Evolutionary conservation across 2,329 filamentous ascomycete species (phyloP).

Genomic region (Aspergillus pseudotamarii): DNA sequence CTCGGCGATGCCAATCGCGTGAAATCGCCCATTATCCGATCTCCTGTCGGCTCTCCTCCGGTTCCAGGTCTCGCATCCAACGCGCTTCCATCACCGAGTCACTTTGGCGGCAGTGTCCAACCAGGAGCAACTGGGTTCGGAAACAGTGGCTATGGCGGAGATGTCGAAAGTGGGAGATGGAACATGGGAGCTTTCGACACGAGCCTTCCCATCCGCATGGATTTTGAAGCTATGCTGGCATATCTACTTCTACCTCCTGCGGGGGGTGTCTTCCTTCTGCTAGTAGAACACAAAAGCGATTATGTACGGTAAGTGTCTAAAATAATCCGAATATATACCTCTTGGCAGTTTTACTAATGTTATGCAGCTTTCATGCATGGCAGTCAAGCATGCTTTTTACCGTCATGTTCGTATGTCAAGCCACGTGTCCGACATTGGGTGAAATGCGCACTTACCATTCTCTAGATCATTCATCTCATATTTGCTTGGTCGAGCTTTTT

Average conservation of each 20-base stretch:
- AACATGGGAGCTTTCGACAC: constrained; percentile 83
- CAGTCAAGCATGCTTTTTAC: constrained; percentile 85
- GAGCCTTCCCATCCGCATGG: constrained; percentile 79
- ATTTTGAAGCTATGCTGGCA: constrained; percentile 87
- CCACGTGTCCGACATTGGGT: neutral
- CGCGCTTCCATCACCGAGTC: constrained; percentile 43
- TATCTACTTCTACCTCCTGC: constrained; percentile 84
- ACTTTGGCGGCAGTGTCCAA: constrained; percentile 39
- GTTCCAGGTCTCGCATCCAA: constrained; percentile 47
- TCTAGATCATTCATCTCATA: constrained; percentile 78
- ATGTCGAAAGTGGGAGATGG: constrained; percentile 57
- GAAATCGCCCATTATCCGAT: constrained; percentile 59
- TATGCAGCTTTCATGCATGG: constrained; percentile 86
- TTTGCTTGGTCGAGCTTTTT: constrained; percentile 83
- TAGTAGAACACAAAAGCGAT: constrained; percentile 92
- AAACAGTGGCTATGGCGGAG: constrained; percentile 44
- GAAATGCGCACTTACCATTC: constrained; percentile 7
- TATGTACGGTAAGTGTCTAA: constrained; percentile 73
- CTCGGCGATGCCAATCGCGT: constrained; percentile 46
- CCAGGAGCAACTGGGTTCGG: constrained; percentile 35
- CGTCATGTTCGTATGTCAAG: constrained; percentile 56
- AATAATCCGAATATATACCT: neutral
- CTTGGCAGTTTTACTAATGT: constrained; percentile 6
- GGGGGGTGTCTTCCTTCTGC: constrained; percentile 79
- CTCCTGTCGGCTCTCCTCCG: constrained; percentile 54